Evolutionary conservation across 129 eudicot genomes (phyloP).

Genomic region (Escallonia herrerae): DNA sequence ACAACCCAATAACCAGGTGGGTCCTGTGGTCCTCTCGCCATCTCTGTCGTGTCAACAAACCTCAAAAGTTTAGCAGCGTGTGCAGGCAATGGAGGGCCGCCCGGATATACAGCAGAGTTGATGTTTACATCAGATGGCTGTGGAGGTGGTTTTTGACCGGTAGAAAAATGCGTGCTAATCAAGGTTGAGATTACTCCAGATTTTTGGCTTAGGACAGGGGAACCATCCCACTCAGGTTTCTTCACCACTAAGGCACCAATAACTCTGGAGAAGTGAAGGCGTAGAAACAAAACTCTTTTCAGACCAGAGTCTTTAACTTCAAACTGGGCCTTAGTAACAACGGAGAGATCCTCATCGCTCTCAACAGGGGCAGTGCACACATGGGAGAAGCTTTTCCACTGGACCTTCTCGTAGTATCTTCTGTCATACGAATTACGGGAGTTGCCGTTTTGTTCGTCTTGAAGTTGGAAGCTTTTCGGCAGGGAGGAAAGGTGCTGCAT

Average conservation of each 20-base stretch:
- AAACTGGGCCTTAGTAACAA: constrained; percentile 66
- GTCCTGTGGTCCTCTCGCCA: constrained; percentile 65
- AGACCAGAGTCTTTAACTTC: constrained; percentile 57
- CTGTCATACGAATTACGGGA: constrained; percentile 22
- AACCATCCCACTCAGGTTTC: constrained; percentile 78
- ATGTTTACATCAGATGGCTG: constrained; percentile 37
- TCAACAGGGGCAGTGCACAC: constrained; percentile 66
- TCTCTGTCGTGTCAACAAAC: constrained; percentile 63
- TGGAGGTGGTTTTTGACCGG: constrained; percentile 41
- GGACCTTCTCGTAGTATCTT: constrained; percentile 63
- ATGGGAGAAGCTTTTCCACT: constrained; percentile 75
- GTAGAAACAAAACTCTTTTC: constrained; percentile 47
- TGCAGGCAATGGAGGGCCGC: constrained; percentile 57
- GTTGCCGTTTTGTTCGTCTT: constrained; percentile 19
- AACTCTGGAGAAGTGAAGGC: constrained; percentile 58
- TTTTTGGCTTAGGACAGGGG: constrained; percentile 45
- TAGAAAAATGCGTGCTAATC: constrained; percentile 41
- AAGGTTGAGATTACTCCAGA: constrained; percentile 62
- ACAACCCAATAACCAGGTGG: constrained; percentile 76
- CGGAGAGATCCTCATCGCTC: constrained; percentile 60
- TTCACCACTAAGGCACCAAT: constrained; percentile 55
- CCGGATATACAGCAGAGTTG: constrained; percentile 62
- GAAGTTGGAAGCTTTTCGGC: constrained; percentile 54
- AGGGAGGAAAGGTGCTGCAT: constrained; percentile 62
- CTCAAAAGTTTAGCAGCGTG: constrained; percentile 48